Conservation (phyloP, 345 rosid genomes). For the Salix arbutifolia region DNA sequence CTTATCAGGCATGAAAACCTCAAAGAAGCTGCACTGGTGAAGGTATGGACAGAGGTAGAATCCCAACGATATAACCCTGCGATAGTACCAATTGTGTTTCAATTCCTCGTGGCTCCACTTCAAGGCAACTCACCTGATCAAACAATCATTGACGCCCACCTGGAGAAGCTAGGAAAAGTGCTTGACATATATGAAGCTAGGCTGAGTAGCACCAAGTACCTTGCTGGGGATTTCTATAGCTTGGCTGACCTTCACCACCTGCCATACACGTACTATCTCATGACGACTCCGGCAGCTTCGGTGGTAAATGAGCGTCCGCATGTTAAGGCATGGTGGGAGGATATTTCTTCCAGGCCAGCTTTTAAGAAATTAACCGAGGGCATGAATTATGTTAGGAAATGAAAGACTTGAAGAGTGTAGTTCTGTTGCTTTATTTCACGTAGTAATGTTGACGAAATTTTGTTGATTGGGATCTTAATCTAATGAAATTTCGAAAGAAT, state of each 20-base stretch:
- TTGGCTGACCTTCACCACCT: slow-evolving; percentile 76
- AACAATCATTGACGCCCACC: slow-evolving; percentile 40
- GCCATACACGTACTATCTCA: slow-evolving; percentile 59
- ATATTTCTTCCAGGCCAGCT: slow-evolving; percentile 62
- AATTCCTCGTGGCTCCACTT: slow-evolving; percentile 48
- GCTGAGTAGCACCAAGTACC: slow-evolving; percentile 51
- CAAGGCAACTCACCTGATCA: slow-evolving; percentile 47
- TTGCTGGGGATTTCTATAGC: slow-evolving; percentile 67
- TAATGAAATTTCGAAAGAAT: neutral
- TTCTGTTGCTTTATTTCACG: neutral
- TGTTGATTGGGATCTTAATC: neutral
- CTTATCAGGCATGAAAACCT: slow-evolving; percentile 38
- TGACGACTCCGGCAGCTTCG: slow-evolving; percentile 51
- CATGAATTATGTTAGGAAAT: slow-evolving; percentile 46
- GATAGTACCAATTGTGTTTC: slow-evolving; percentile 45
- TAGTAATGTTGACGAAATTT: neutral
- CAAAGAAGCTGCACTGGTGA: slow-evolving; percentile 56
- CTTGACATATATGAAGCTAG: slow-evolving; percentile 61
- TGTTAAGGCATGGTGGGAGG: slow-evolving; percentile 88
- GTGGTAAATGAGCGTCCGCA: slow-evolving; percentile 51
- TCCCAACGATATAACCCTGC: slow-evolving; percentile 61
- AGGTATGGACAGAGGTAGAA: slow-evolving; percentile 72
- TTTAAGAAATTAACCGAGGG: slow-evolving; percentile 49
- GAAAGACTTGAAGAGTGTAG: neutral
- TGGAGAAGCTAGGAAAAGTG: slow-evolving; percentile 53